These are phyloP conservation scores for Fusarium austroafricanum DNA, from an alignment of 2,329 filamentous ascomycete species.

Conservation along the genomic window DNA sequence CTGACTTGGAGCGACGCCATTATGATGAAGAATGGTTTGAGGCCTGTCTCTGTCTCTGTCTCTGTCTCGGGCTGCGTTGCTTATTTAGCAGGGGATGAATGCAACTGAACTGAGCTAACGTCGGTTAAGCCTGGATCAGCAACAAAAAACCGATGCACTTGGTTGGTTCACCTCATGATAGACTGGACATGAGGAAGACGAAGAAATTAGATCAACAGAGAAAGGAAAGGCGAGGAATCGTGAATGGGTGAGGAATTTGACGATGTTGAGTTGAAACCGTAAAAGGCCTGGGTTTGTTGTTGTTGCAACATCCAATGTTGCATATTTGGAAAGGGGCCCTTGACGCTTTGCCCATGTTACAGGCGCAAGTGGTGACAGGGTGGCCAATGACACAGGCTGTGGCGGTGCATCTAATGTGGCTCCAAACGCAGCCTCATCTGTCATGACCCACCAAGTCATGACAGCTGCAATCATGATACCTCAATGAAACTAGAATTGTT, in stretches of 20 bases:
- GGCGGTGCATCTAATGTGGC: constrained; percentile 38
- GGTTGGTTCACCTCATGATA: constrained; percentile 38
- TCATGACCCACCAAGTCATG: too few species aligned
- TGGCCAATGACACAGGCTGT: too few species aligned
- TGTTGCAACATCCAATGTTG: constrained; percentile 20
- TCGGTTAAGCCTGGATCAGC: constrained; percentile 18
- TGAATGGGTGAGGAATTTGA: constrained; percentile 9
- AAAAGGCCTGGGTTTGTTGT: constrained; percentile 21
- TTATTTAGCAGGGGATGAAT: not conserved
- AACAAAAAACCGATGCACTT: not conserved
- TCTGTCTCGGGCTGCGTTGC: constrained; percentile 17
- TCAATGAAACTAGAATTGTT: constrained; percentile 9
- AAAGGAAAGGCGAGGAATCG: not conserved
- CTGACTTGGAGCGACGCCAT: constrained; percentile 59
- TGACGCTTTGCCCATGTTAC: constrained; percentile 29
- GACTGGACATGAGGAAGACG: constrained; percentile 2
- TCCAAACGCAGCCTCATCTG: constrained; percentile 2
- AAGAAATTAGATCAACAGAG: constrained; percentile 7
- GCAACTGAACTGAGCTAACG: constrained; percentile 7
- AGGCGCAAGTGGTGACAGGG: too few species aligned
- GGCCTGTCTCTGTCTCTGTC: constrained; percentile 9
- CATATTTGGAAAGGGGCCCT: constrained; percentile 34
- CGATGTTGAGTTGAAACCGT: constrained; percentile 35
- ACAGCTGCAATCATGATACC: constrained; percentile 6
- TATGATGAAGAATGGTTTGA: constrained; percentile 16